These are phyloP conservation scores for Chrysanthemum makinoi DNA, from an alignment of 129 eudicot species.

Conservation along the genomic window DNA sequence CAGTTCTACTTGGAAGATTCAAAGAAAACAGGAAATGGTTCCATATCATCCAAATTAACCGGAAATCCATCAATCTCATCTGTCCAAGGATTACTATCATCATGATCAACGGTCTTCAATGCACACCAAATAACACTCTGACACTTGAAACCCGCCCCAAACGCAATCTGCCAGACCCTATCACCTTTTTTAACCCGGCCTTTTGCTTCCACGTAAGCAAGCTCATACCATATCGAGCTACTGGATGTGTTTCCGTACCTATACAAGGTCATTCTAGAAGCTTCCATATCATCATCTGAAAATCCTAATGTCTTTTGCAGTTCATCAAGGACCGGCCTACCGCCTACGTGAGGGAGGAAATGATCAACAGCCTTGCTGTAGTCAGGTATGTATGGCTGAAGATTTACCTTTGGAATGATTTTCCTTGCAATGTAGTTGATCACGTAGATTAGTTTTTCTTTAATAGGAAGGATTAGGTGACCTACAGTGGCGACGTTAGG, in stretches of 20 bases:
- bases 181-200: slow-evolving; percentile 57
- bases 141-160: slow-evolving; percentile 65
- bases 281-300: slow-evolving; percentile 39
- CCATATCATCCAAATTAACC: slow-evolving; percentile 1
- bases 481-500: slow-evolving; percentile 36
- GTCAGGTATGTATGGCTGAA: slow-evolving; percentile 37
- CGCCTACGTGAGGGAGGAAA: slow-evolving; percentile 58
- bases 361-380: slow-evolving; percentile 46
- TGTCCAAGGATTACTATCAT: slow-evolving; percentile 50
- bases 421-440: slow-evolving; percentile 11
- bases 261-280: slow-evolving; percentile 56
- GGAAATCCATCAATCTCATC: slow-evolving; percentile 49
- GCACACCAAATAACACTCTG: slow-evolving; percentile 55
- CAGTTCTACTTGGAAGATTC: slow-evolving; percentile 1
- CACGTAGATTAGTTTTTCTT: slow-evolving; percentile 33
- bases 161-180: slow-evolving; percentile 51
- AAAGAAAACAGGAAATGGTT: slow-evolving; percentile 20
- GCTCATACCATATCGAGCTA: slow-evolving; percentile 43
- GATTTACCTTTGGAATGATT: background rate
- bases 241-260: slow-evolving; percentile 67
- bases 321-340: slow-evolving; percentile 48
- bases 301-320: slow-evolving; percentile 39
- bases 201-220: slow-evolving; percentile 59
- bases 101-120: slow-evolving; percentile 31
- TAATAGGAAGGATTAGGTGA: slow-evolving; percentile 42